phyloP scores from a whole-genome alignment of 768 basidiomycete species.

The Cystobasidium onofrii region DNA sequence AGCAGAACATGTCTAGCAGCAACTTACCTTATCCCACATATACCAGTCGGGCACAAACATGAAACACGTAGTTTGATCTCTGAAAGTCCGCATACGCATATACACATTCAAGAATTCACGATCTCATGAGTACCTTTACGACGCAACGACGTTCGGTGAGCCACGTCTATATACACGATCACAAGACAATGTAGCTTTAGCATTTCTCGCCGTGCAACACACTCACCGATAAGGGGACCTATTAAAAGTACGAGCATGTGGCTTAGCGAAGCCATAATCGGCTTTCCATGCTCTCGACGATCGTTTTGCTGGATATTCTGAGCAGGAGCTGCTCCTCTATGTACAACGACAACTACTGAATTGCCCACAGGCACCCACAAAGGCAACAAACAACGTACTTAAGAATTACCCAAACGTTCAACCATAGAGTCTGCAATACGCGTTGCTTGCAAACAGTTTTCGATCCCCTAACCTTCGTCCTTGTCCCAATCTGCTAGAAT shows the following conservation, averaged over 20 bases:
- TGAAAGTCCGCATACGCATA: neutral
- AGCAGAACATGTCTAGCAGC: neutral
- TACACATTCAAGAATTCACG: too few species aligned
- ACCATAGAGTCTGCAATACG: too few species aligned
- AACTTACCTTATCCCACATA: neutral
- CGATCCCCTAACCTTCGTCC: conserved; percentile 1
- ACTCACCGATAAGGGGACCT: too few species aligned
- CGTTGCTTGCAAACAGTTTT: too few species aligned
- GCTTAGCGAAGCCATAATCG: too few species aligned
- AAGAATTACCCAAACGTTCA: too few species aligned
- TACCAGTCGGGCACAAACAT: neutral
- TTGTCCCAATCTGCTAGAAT: neutral
- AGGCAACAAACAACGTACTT: too few species aligned
- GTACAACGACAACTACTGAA: neutral
- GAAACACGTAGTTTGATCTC: neutral
- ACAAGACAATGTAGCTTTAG: neutral
- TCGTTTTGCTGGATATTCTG: neutral
- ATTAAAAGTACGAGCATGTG: neutral
- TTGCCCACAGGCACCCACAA: too few species aligned
- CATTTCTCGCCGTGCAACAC: neutral
- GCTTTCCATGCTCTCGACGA: too few species aligned
- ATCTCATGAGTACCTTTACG: neutral
- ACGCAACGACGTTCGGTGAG: neutral
- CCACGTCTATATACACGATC: neutral
- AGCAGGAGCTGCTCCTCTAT: neutral